These are phyloP conservation scores for Apocynum venetum DNA, from an alignment of 257 asterid species.

Conservation along the genomic window DNA sequence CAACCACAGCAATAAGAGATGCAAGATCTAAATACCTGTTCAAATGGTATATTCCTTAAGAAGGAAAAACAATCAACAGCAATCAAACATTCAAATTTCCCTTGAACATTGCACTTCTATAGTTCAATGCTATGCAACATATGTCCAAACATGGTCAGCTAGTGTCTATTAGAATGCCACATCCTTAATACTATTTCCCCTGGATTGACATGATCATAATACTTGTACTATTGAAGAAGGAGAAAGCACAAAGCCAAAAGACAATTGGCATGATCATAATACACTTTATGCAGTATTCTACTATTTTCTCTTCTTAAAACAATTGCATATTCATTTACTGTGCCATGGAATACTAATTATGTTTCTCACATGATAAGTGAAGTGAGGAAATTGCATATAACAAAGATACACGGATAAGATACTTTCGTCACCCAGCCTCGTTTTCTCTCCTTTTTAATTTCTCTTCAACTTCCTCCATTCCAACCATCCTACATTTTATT, in stretches of 20 bases:
- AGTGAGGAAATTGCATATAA: neutral
- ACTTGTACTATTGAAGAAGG: neutral
- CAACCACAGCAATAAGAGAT: neutral
- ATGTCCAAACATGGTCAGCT: neutral
- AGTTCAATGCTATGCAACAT: neutral
- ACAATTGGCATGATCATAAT: neutral
- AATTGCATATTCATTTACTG: neutral
- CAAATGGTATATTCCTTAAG: too few relatives aligned
- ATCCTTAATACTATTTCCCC: neutral
- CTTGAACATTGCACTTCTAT: neutral
- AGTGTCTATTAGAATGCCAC: neutral
- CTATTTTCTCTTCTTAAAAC: neutral
- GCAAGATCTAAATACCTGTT: neutral
- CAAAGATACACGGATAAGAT: neutral
- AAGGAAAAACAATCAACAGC: neutral
- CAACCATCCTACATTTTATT: neutral
- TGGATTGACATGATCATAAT: too few relatives aligned
- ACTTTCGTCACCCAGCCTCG: neutral
- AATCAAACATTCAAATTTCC: neutral
- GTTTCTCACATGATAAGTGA: neutral
- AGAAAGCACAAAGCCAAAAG: too few relatives aligned
- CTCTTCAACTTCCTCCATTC: neutral
- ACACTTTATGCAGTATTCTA: neutral
- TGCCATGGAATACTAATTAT: neutral
- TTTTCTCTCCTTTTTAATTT: neutral